Evolutionary conservation across 2,329 filamentous ascomycete species (phyloP), one percentile per base, ranked within the genome.

Genomic region (Xylariaceae sp.): DNA sequence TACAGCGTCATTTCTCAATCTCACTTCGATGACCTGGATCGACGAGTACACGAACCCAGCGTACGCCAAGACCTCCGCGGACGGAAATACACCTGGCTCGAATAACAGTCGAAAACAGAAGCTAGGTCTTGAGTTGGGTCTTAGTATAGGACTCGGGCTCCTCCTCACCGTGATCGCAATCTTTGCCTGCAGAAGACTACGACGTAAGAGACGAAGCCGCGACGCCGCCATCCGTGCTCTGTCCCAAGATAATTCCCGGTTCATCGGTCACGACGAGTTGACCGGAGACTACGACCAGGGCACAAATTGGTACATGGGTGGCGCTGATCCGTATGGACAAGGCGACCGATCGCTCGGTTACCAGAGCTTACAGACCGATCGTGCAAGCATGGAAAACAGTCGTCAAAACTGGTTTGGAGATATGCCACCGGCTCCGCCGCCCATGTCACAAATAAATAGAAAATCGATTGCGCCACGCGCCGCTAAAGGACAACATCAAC

Each of bases 111-210:
- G 41, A 64, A 66, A 64, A 30, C 74, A 74, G 57, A 79, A 77
- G 47, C 71, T 86, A 3, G 84, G 84, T 0, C 70, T 86, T 3
- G 84, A 84, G 1, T 72, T 86, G 1, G 87, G 86, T 0, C 71
- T 86, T 2, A 86, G 86, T 0, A 66, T 89, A 1, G 85, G 86
- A 1, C 69, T 90, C 1, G 86, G 85, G 1, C 65, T 86, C 1
- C 72, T 79, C 0, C 72, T 80, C 1, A 64, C 82, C 2, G 57
- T 83, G 6, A 68, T 74, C 0, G 70, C 77, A 0, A 60, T 78
- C 2, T 29, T 81, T 7, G 51, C 79, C 26, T 76, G 71, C 53
- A 72, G 78, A 53, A 74, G 72, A 58, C 74, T 76, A 11, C 66
- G 60, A 7, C 53, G 61, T 12, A 71, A 66, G 34, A 72, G 69